Conservation (phyloP, 2,329 filamentous ascomycete species). For the Fusarium sp. region DNA sequence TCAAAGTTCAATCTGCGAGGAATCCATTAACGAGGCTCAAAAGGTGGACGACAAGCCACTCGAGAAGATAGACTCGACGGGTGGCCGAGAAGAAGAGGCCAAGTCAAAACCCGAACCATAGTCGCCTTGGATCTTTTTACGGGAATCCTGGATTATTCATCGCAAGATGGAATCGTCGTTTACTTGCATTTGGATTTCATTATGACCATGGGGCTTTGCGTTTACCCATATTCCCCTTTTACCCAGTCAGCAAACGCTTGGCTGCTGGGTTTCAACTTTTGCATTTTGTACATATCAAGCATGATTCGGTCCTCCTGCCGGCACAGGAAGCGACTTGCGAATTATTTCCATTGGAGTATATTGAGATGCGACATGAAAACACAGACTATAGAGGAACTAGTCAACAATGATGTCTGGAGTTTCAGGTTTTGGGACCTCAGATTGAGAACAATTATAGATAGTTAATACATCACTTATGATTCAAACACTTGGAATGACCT, state of each 20-base stretch:
- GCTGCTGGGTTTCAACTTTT: slow-evolving; percentile 13
- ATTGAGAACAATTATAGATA: slow-evolving; percentile 30
- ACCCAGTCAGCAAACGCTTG: slow-evolving; percentile 5
- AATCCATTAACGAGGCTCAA: slow-evolving; percentile 14
- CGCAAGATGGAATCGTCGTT: background rate
- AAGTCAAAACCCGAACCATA: slow-evolving; percentile 13
- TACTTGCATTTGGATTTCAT: slow-evolving; percentile 3
- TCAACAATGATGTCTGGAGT: slow-evolving; percentile 19
- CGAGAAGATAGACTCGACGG: slow-evolving; percentile 28
- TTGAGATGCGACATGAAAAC: slow-evolving; percentile 31
- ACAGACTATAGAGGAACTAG: slow-evolving; percentile 22
- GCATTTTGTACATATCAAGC: slow-evolving; percentile 31
- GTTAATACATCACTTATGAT: slow-evolving; percentile 23
- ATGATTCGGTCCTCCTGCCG: slow-evolving; percentile 26
- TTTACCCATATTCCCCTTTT: slow-evolving; percentile 17
- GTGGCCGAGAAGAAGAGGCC: slow-evolving; percentile 1
- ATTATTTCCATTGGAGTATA: slow-evolving; percentile 16
- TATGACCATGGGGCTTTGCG: slow-evolving; percentile 9
- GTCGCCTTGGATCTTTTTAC: background rate
- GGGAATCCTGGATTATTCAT: background rate
- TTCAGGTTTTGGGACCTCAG: slow-evolving; percentile 19
- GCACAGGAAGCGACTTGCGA: slow-evolving; percentile 14
- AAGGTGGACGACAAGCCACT: slow-evolving; percentile 20
- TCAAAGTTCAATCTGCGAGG: slow-evolving; percentile 29
- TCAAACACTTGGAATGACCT: background rate